Base-by-base conservation (phyloP, 2,329 filamentous ascomycete genomes). In the Leptographium wingfieldii region DNA sequence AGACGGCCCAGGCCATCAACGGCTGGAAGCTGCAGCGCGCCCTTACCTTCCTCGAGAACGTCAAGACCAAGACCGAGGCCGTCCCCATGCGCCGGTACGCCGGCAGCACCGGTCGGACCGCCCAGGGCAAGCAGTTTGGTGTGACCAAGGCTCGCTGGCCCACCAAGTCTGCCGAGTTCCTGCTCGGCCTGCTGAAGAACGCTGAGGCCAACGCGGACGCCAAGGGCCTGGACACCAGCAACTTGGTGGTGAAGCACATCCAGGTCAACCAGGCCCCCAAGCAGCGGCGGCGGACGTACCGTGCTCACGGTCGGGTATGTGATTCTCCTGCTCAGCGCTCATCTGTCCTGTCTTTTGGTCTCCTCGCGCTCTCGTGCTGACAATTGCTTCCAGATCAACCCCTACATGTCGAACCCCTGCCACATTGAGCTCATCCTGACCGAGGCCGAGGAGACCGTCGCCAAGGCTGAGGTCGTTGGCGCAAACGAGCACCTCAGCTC, bases 251-350 rank as follows among this genome's bases (percentile, higher is more conserved):
- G 81, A 96, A 96, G 90, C 95, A 96, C 88, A 99, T 99, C 81
- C 94, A 99, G 84, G 94, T 99, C 85, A 99, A 99, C 90, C 94
- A 99, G 85, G 95, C 94, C 71, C 94, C 94, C 73, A 97, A 97
- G 88, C 92, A 97, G 85, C 87, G 94, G 76, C 86, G 94, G 81
- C 88, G 94, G 78, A 99, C 94, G 75, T 99, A 99, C 89, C 92
- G 94, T 86, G 95, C 95, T 67, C 94, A 99, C 85, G 94, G 94
- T 86, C 91, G 94, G 83, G 92, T 96, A 95, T 73, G 92, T 90
- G 70, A 61, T 9, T 55, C 11, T 62, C n/a, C 49, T 16, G 16
- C 16, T 48, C 14, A 10, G 12, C 35, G 35, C 35, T 38, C 35
- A 11, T 10, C 6, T 52, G 3, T 1, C 46, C 35, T 38, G 19